Evolutionary conservation across 805 yeast genomes (phyloP).

Genomic region (Candida tibetensis): DNA sequence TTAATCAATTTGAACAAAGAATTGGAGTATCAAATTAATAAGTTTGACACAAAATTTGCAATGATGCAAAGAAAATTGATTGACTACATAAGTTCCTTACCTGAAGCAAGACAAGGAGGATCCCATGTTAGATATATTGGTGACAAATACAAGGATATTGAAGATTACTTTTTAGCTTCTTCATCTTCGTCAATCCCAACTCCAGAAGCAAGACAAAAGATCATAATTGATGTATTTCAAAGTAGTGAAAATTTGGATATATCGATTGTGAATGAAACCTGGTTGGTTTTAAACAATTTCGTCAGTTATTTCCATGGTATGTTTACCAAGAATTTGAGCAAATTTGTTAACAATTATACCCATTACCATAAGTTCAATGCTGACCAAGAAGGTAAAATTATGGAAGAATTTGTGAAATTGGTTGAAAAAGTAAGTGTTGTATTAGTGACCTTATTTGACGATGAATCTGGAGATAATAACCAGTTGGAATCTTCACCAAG

Average conservation of each 20-base stretch:
- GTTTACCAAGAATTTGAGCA: slow-evolving; percentile 27
- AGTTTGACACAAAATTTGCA: slow-evolving; percentile 34
- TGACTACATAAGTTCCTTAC: slow-evolving; percentile 34
- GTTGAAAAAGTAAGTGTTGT: slow-evolving; percentile 24
- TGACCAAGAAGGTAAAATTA: slow-evolving; percentile 29
- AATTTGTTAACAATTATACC: slow-evolving; percentile 36
- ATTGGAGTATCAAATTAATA: slow-evolving; percentile 33
- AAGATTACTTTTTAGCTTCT: slow-evolving; percentile 31
- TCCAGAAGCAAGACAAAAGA: slow-evolving; percentile 25
- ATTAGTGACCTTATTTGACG: slow-evolving; percentile 29
- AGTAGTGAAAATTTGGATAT: slow-evolving; percentile 40
- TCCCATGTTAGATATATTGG: slow-evolving; percentile 36
- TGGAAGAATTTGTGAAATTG: slow-evolving; percentile 23
- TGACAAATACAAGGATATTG: slow-evolving; percentile 37
- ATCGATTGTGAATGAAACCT: slow-evolving; percentile 41
- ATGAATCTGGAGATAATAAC: slow-evolving; percentile 22
- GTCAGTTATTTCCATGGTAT: slow-evolving; percentile 31
- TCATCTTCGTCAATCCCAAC: slow-evolving; percentile 23
- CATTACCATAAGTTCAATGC: slow-evolving; percentile 30
- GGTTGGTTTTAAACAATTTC: slow-evolving; percentile 40
- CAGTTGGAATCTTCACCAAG: slow-evolving; percentile 37
- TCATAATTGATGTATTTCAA: slow-evolving; percentile 32
- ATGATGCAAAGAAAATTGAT: slow-evolving; percentile 36
- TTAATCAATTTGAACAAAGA: slow-evolving; percentile 29
- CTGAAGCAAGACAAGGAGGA: slow-evolving; percentile 31